Percentiles rank a stretch among this genome's conserved stretches.
phyloP scores from a whole-genome alignment of 177 flowering plant species.

The Vitis hybrid region DNA sequence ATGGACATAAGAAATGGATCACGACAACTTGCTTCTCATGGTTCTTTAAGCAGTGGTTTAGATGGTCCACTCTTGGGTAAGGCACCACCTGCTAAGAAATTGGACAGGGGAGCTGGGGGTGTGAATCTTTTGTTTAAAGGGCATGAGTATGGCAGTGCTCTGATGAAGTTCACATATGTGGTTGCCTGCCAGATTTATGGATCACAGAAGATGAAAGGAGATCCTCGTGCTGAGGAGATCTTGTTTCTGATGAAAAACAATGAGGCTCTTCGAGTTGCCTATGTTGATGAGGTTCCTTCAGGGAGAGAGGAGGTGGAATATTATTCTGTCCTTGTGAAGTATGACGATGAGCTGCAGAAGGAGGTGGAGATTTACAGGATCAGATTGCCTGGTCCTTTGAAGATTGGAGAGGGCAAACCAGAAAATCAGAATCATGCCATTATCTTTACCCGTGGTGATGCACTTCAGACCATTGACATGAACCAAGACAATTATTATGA shows the following conservation, averaged over 20 bases:
- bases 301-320: slow-evolving; percentile 69
- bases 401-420: slow-evolving; percentile 98
- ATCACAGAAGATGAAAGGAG: slow-evolving; percentile 70
- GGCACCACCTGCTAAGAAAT: slow-evolving; percentile 33
- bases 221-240: slow-evolving; percentile 81
- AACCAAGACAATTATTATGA: slow-evolving; percentile 95
- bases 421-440: slow-evolving; percentile 97
- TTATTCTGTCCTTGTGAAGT: slow-evolving; percentile 92
- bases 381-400: slow-evolving; percentile 84
- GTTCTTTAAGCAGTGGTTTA: slow-evolving; percentile 33
- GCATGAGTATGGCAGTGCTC: slow-evolving; percentile 70
- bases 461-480: slow-evolving; percentile 97
- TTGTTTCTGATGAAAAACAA: slow-evolving; percentile 74
- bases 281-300: slow-evolving; percentile 75
- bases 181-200: slow-evolving; percentile 93
- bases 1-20: slow-evolving; percentile 73
- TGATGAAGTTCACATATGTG: slow-evolving; percentile 92
- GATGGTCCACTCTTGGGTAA: slow-evolving; percentile 29
- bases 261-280: slow-evolving; percentile 95
- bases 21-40: slow-evolving; percentile 46
- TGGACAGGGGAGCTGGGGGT: slow-evolving; percentile 51
- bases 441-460: slow-evolving; percentile 97
- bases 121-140: slow-evolving; percentile 72
- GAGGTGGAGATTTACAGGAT: slow-evolving; percentile 92
- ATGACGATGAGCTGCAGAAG: slow-evolving; percentile 63